A percentile compares a stretch with the other conserved stretches of the same genome.
These are phyloP conservation scores for Epichloe uncinata DNA, from an alignment of 2,329 filamentous ascomycete species.

Conservation along the genomic window DNA sequence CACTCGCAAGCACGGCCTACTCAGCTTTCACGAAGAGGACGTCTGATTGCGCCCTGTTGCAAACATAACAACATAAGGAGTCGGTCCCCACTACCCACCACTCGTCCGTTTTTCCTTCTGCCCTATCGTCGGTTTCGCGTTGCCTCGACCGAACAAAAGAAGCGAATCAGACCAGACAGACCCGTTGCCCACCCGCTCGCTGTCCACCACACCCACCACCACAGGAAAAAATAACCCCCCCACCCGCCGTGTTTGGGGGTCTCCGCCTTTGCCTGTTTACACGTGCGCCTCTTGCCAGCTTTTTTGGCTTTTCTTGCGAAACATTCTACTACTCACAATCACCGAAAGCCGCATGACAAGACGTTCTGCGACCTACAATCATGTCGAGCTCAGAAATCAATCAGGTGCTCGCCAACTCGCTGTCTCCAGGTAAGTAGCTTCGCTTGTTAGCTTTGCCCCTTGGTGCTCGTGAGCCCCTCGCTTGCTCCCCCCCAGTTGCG, in stretches of 20 bases:
- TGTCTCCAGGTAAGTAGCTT: slow-evolving; percentile 68
- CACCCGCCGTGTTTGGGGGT: slow-evolving; percentile 4
- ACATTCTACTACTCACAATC: slow-evolving; percentile 6
- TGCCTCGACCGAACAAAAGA: background rate
- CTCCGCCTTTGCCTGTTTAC: slow-evolving; percentile 8
- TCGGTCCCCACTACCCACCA: background rate
- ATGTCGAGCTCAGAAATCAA: slow-evolving; percentile 85
- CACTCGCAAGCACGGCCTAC: background rate
- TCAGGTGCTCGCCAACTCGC: slow-evolving; percentile 91
- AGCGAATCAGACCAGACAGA: background rate
- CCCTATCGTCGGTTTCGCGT: background rate
- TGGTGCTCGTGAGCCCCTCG: background rate
- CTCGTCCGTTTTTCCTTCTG: background rate
- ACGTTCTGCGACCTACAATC: slow-evolving; percentile 25
- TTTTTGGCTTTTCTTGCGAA: slow-evolving; percentile 4
- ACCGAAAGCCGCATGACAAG: slow-evolving; percentile 25
- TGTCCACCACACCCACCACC: background rate
- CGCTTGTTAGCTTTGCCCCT: slow-evolving; percentile 3
- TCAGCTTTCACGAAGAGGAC: no score
- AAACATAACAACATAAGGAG: no score
- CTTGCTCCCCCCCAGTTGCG: background rate
- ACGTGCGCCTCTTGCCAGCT: slow-evolving; percentile 5
- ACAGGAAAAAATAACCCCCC: slow-evolving; percentile 1
- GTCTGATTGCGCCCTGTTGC: background rate
- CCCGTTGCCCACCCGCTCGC: background rate